Evolutionary conservation across 2,329 filamentous ascomycete genomes (phyloP).

Genomic region (Diaporthe citrichinensis): DNA sequence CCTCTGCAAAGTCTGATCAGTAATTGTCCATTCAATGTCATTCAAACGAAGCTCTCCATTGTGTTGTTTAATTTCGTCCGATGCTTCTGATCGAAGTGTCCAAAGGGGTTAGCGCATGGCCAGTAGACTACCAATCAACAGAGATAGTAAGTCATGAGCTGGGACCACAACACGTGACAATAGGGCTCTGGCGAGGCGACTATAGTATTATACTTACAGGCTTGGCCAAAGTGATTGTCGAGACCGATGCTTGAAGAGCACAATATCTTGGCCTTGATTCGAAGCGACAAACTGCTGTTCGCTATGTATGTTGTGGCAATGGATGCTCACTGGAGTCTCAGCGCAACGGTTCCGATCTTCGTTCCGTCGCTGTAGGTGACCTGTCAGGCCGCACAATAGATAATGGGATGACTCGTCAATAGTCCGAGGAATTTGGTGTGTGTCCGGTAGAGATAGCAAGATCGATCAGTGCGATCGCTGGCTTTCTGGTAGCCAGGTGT

Average conservation of each 20-base stretch:
- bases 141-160: background rate
- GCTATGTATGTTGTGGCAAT: background rate
- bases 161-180: background rate
- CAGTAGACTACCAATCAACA: background rate
- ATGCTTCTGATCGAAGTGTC: background rate
- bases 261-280: background rate
- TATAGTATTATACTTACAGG: background rate
- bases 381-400: background rate
- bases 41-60: background rate
- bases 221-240: background rate
- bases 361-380: background rate
- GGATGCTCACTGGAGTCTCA: background rate
- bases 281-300: background rate
- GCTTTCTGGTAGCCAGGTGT: background rate
- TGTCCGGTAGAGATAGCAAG: too few relatives aligned
- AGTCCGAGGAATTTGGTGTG: too few relatives aligned
- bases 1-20: background rate
- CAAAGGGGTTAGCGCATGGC: background rate
- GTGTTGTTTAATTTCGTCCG: background rate
- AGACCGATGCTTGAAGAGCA: background rate
- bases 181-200: background rate
- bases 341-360: background rate
- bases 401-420: background rate
- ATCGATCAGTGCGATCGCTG: background rate
- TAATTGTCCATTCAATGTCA: background rate